Conservation (phyloP, 345 rosid genomes). For the Eucalyptus polybractea region DNA sequence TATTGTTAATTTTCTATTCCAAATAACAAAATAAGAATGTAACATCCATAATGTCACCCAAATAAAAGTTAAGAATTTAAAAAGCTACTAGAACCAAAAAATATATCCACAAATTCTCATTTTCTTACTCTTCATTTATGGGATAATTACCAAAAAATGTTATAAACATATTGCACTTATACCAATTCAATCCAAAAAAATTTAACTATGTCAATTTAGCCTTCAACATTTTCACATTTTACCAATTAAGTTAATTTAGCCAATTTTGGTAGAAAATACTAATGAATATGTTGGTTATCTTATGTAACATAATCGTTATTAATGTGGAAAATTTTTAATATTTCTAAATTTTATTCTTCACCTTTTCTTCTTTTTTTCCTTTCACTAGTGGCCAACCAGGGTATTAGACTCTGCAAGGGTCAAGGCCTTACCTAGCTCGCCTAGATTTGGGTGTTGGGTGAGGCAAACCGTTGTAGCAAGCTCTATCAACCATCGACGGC, state of each 20-base stretch:
- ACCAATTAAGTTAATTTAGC: background rate
- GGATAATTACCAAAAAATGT: background rate
- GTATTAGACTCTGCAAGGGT: background rate
- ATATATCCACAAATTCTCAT: background rate
- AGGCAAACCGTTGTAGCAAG: background rate
- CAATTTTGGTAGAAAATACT: no score
- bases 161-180: no score
- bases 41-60: background rate
- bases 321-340: no score
- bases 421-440: background rate
- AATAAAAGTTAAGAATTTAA: background rate
- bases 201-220: no score
- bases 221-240: background rate
- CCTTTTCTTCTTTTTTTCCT: background rate
- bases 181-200: fast-evolving
- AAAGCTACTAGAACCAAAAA: background rate
- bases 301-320: no score
- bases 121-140: background rate
- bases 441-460: background rate
- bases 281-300: fast-evolving
- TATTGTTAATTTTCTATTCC: background rate
- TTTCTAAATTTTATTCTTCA: no score
- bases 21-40: background rate
- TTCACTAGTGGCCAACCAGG: background rate
- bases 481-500: fast-evolving